Base-by-base conservation (phyloP, 2,329 filamentous ascomycete genomes). In the Sordariomycetes sp. region DNA sequence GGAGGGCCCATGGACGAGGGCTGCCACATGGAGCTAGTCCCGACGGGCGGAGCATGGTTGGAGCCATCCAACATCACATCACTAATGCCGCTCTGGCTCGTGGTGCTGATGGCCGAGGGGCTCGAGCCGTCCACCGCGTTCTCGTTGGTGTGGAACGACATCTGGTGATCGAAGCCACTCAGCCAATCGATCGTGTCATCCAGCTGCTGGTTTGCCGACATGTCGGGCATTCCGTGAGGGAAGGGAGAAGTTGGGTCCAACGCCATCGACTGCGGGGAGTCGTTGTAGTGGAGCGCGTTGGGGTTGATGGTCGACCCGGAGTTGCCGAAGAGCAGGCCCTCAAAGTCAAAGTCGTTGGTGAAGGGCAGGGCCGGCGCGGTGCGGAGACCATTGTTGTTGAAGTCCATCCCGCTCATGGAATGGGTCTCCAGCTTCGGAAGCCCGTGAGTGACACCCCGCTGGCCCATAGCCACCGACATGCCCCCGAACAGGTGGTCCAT, bases 41-140 rank as follows among this genome's bases (percentile, higher is more conserved):
- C 73, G 60, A 72, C 74, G 58, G 77, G 72, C 42, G 78, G 75
- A 48, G 79, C 76, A 62, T 85, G 83, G 68, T 85, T 86, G 42
- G 82, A 82, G 59, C 89, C 89, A 69, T 96, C 90, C 59, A 94
- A 77, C 86, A 96, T 90, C 59, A 90, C 84, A 68, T 97, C 94
- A 70, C 89, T 95, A 69, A 91, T 88, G 55, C 86, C 89, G 50
- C 88, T 92, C 66, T 95, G 91, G 71, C 91, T 97, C 59, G 89
- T 89, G 51, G 89, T 95, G 74, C 92, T 97, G 69, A 97, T 92
- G 53, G 90, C 90, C 10, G 94, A 97, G 17, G 94, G 94, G 15
- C 94, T 97, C 12, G 94, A 97, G 59, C 88, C 90, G 65, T 96
- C 92, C 57, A 96, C 81, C 32, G 89, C 90, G 62, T 85, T 86